Conservation (phyloP, 2,329 filamentous ascomycete species). For the Epichloe uncinata region DNA sequence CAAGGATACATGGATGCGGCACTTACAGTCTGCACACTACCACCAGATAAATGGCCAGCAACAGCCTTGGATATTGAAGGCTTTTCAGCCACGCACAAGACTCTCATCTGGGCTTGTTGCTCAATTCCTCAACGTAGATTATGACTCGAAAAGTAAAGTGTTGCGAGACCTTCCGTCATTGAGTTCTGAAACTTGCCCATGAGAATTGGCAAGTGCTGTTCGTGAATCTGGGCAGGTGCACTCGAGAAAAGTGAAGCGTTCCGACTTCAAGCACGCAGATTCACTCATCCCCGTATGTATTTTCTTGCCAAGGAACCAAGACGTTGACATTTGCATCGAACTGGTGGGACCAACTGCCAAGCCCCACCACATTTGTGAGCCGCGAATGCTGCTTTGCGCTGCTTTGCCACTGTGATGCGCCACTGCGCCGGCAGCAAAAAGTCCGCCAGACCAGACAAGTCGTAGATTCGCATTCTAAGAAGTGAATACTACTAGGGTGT, state of each 20-base stretch:
- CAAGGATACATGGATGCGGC: background rate
- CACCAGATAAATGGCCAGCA: constrained; percentile 75
- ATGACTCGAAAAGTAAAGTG: background rate
- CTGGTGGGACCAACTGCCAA: no score
- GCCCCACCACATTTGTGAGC: no score
- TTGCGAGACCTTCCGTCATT: background rate
- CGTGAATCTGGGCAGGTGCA: background rate
- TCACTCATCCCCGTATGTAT: background rate
- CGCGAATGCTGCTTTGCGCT: no score
- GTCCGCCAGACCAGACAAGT: no score
- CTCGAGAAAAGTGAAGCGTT: background rate
- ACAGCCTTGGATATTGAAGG: constrained; percentile 94
- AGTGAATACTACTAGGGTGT: no score
- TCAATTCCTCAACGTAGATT: background rate
- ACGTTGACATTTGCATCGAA: no score
- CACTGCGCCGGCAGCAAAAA: no score
- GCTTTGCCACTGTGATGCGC: no score
- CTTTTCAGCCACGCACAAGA: constrained; percentile 50
- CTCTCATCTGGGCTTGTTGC: constrained; percentile 25
- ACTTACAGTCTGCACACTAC: constrained; percentile 54
- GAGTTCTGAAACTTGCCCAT: background rate
- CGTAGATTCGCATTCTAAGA: no score
- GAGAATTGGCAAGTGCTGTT: background rate
- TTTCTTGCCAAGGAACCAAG: no score
- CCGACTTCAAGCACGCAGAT: background rate